Evolutionary conservation across 176 grass and related monocot genomes (phyloP).

Genomic region (Thinopyrum elongatum): DNA sequence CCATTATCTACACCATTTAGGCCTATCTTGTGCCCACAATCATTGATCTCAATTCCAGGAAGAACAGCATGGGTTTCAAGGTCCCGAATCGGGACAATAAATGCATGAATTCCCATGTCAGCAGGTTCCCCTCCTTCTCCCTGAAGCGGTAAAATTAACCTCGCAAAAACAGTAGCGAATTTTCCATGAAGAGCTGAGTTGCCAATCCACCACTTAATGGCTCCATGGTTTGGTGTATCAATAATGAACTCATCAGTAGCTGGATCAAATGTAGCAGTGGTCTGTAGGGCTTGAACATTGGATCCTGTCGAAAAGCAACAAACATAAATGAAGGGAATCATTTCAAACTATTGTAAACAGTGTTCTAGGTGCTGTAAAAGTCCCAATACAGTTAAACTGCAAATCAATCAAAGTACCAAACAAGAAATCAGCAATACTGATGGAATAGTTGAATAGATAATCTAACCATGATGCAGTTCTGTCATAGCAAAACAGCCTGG

Average conservation of each 20-base stretch:
- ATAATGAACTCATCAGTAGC: slow-evolving; percentile 88
- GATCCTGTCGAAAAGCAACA: slow-evolving; percentile 52
- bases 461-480: slow-evolving; percentile 95
- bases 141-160: slow-evolving; percentile 86
- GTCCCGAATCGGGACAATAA: slow-evolving; percentile 87
- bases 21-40: slow-evolving; percentile 97
- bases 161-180: slow-evolving; percentile 91
- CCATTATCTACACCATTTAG: slow-evolving; percentile 99
- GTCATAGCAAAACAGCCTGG: slow-evolving; percentile 99
- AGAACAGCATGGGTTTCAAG: slow-evolving; percentile 76
- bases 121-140: slow-evolving; percentile 67
- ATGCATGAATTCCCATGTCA: slow-evolving; percentile 96
- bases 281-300: slow-evolving; percentile 95
- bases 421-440: neutral
- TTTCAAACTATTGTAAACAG: slow-evolving; percentile 31
- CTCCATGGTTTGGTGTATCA: slow-evolving; percentile 90
- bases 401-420: slow-evolving; percentile 11
- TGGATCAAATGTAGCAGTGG: slow-evolving; percentile 98
- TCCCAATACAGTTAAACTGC: neutral
- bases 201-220: slow-evolving; percentile 99
- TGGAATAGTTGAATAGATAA: slow-evolving; percentile 19
- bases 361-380: slow-evolving; percentile 18
- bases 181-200: slow-evolving; percentile 92
- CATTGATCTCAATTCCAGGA: slow-evolving; percentile 93
- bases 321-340: neutral